Evolutionary conservation across 148 eudicot species (phyloP).

Genomic region (Nepenthes mirabilis): DNA sequence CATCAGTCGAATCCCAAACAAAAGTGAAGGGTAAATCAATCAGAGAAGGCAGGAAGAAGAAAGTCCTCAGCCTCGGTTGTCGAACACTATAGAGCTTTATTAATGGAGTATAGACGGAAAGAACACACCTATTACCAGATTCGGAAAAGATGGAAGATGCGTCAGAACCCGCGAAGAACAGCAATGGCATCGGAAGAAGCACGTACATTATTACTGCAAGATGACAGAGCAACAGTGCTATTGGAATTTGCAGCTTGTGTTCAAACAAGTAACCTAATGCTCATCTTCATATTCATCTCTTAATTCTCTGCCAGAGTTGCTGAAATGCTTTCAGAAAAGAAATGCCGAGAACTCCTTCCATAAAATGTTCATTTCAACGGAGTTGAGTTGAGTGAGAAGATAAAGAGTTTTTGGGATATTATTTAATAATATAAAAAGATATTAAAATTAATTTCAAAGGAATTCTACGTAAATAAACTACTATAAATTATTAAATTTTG

Average conservation of each 20-base stretch:
- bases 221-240: conserved; percentile 1
- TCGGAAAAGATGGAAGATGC: conserved; percentile 52
- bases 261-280: no score
- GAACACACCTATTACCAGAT: conserved; percentile 43
- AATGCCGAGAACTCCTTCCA: neutral
- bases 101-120: neutral
- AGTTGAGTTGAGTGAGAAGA: no score
- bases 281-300: no score
- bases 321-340: neutral
- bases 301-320: no score
- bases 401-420: no score
- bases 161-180: conserved; percentile 84
- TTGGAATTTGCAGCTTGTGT: no score
- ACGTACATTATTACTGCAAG: conserved; percentile 83
- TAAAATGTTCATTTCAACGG: neutral
- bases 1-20: conserved; percentile 5
- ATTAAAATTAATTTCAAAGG: no score
- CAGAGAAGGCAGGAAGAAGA: neutral
- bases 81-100: neutral
- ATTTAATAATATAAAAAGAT: no score
- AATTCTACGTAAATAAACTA: no score
- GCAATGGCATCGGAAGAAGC: conserved; percentile 86
- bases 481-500: no score
- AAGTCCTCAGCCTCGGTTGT: neutral
- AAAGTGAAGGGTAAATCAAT: neutral